These are phyloP conservation scores for Blastomyces percursus DNA, from an alignment of 2,329 filamentous ascomycete species.

Conservation along the genomic window DNA sequence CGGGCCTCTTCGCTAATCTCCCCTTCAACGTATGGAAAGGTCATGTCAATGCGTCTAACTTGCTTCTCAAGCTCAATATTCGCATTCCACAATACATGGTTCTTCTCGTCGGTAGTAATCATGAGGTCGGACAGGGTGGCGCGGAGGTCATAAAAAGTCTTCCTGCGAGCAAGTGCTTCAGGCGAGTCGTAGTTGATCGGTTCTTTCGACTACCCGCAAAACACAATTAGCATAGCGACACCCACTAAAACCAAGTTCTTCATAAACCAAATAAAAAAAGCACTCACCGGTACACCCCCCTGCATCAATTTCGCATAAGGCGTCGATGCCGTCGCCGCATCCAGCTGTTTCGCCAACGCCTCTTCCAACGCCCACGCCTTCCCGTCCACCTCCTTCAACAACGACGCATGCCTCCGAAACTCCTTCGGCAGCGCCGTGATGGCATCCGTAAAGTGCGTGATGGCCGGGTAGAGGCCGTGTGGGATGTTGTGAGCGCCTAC, in stretches of 20 bases:
- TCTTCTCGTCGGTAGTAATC: slow-evolving; percentile 89
- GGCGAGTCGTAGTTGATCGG: slow-evolving; percentile 20
- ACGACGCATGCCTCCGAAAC: slow-evolving; percentile 87
- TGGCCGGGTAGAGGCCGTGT: slow-evolving; percentile 51
- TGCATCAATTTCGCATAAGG: slow-evolving; percentile 22
- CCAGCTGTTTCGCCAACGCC: slow-evolving; percentile 63
- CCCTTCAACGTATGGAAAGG: slow-evolving; percentile 72
- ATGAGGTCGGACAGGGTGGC: slow-evolving; percentile 74
- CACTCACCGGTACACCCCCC: slow-evolving; percentile 17
- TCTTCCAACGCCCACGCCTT: slow-evolving; percentile 87
- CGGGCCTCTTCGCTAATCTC: slow-evolving; percentile 94
- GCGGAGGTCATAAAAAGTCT: slow-evolving; percentile 67
- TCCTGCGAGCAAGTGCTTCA: slow-evolving; percentile 41
- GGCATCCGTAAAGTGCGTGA: slow-evolving; percentile 74
- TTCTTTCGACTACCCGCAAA: slow-evolving; percentile 1
- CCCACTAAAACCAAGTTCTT: neutral
- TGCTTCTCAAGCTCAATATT: slow-evolving; percentile 82
- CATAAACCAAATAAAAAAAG: neutral
- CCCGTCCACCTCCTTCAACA: slow-evolving; percentile 94
- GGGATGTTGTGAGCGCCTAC: slow-evolving; percentile 18
- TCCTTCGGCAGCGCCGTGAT: slow-evolving; percentile 89
- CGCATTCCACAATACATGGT: slow-evolving; percentile 87
- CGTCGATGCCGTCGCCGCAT: slow-evolving; percentile 25
- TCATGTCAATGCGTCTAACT: slow-evolving; percentile 69
- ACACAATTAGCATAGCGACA: neutral